phyloP scores from a whole-genome alignment of 2,329 filamentous ascomycete species.

The Colletotrichum neosansevieriae region DNA sequence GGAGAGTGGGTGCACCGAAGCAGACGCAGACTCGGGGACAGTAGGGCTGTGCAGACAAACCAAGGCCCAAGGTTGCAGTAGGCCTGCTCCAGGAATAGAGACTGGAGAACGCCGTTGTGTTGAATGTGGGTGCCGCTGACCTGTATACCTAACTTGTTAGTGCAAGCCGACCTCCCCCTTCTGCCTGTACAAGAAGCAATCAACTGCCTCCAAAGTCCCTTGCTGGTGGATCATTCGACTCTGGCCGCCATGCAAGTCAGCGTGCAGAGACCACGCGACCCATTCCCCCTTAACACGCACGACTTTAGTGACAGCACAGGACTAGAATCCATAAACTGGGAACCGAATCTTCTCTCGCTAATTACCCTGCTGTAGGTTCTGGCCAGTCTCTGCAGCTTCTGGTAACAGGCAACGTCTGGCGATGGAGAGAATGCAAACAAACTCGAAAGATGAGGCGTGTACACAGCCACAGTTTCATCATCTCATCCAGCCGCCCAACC shows the following conservation, averaged over 20 bases:
- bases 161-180: neutral
- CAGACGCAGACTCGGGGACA: slow-evolving; percentile 18
- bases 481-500: neutral
- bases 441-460: slow-evolving; percentile 11
- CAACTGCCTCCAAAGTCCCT: too few relatives aligned
- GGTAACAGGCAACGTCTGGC: neutral
- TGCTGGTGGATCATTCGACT: slow-evolving; percentile 15
- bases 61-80: slow-evolving; percentile 24
- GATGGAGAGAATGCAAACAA: neutral
- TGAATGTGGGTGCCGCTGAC: neutral
- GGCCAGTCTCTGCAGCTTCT: neutral
- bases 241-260: slow-evolving; percentile 29
- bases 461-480: slow-evolving; percentile 15
- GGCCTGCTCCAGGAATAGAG: slow-evolving; percentile 37
- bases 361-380: slow-evolving; percentile 7
- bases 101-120: slow-evolving; percentile 3
- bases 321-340: neutral
- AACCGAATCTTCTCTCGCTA: neutral
- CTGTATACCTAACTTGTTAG: neutral
- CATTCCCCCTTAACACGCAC: slow-evolving; percentile 23
- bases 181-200: neutral
- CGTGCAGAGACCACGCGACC: slow-evolving; percentile 29
- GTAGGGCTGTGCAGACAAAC: slow-evolving; percentile 39
- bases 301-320: slow-evolving; percentile 26
- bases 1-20: too few relatives aligned